These are phyloP conservation scores for Talaromyces sp. DNA, from an alignment of 2,329 filamentous ascomycete genomes.

Conservation along the genomic window DNA sequence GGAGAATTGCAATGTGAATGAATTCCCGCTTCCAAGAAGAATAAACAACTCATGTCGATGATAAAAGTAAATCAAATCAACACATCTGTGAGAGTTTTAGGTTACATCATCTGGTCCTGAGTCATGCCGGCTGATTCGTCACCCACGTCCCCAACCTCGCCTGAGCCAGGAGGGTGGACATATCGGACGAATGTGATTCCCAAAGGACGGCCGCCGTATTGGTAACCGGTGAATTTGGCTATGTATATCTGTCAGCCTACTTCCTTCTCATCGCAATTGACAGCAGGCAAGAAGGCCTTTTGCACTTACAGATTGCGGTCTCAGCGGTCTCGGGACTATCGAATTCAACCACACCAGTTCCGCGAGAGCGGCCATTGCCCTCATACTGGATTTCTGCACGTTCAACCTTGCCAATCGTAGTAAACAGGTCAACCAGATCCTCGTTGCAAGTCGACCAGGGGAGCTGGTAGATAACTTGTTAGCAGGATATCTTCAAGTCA, in stretches of 20 bases:
- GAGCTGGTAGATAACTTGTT: slow-evolving; percentile 54
- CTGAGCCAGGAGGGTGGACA: slow-evolving; percentile 61
- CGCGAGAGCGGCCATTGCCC: slow-evolving; percentile 88
- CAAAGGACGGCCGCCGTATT: slow-evolving; percentile 92
- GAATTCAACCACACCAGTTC: slow-evolving; percentile 95
- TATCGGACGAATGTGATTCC: slow-evolving; percentile 95
- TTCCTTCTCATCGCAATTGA: neutral
- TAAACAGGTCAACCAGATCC: slow-evolving; percentile 92
- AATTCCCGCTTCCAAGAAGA: neutral
- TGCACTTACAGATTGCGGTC: slow-evolving; percentile 69
- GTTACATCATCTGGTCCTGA: slow-evolving; percentile 97
- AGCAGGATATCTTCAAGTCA: neutral
- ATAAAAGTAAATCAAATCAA: neutral
- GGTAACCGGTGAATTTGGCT: slow-evolving; percentile 95
- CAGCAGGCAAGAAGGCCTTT: neutral
- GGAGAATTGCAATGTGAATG: neutral
- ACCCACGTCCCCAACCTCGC: slow-evolving; percentile 79
- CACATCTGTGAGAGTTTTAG: slow-evolving; percentile 9
- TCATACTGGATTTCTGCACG: slow-evolving; percentile 99
- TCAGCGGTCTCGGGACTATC: slow-evolving; percentile 78
- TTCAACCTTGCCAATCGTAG: slow-evolving; percentile 95
- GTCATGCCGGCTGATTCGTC: slow-evolving; percentile 67
- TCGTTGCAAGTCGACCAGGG: slow-evolving; percentile 99
- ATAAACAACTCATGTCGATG: neutral
- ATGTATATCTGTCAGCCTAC: neutral